A percentile compares a stretch with the other conserved stretches of the same genome.
phyloP scores from a whole-genome alignment of 768 basidiomycete species.

The Rhodocollybia butyracea region DNA sequence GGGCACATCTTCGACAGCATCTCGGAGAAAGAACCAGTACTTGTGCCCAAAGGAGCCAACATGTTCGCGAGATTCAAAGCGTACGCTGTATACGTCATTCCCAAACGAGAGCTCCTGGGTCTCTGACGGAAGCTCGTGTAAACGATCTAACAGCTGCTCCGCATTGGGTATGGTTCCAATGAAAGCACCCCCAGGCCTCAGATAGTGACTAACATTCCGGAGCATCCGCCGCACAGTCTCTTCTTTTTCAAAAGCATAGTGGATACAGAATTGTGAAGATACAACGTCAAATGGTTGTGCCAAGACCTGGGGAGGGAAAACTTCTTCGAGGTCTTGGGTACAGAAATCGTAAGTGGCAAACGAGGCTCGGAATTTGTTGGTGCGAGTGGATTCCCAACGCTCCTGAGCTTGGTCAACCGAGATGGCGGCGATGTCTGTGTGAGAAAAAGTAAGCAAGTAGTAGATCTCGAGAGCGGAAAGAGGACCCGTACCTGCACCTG shows the following conservation, averaged over 20 bases:
- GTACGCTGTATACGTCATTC: constrained; percentile 86
- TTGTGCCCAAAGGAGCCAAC: constrained; percentile 80
- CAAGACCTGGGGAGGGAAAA: constrained; percentile 60
- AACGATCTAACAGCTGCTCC: constrained; percentile 72
- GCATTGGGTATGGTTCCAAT: constrained; percentile 97
- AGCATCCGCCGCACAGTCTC: constrained; percentile 90
- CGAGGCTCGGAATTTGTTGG: constrained; percentile 64
- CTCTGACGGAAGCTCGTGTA: constrained; percentile 67
- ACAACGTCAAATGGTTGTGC: constrained; percentile 85
- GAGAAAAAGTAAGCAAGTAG: constrained; percentile 5
- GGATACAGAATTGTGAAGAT: constrained; percentile 99
- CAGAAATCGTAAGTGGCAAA: constrained; percentile 93
- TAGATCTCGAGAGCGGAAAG: constrained; percentile 1
- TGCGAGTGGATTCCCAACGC: constrained; percentile 56
- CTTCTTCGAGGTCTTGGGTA: constrained; percentile 62
- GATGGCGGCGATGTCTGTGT: constrained; percentile 80
- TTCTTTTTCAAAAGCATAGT: constrained; percentile 95
- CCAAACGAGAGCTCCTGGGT: constrained; percentile 77
- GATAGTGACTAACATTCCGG: constrained; percentile 77
- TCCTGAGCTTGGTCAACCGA: constrained; percentile 86
- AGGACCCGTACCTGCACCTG: constrained; percentile 66
- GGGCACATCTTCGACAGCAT: constrained; percentile 96
- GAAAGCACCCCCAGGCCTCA: constrained; percentile 85
- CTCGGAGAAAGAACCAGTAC: constrained; percentile 90
- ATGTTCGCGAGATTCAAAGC: constrained; percentile 70